Percentiles rank a stretch among this genome's conserved stretches.
These are phyloP conservation scores for Aspergillus persii DNA, from an alignment of 2,329 filamentous ascomycete species.

Conservation along the genomic window DNA sequence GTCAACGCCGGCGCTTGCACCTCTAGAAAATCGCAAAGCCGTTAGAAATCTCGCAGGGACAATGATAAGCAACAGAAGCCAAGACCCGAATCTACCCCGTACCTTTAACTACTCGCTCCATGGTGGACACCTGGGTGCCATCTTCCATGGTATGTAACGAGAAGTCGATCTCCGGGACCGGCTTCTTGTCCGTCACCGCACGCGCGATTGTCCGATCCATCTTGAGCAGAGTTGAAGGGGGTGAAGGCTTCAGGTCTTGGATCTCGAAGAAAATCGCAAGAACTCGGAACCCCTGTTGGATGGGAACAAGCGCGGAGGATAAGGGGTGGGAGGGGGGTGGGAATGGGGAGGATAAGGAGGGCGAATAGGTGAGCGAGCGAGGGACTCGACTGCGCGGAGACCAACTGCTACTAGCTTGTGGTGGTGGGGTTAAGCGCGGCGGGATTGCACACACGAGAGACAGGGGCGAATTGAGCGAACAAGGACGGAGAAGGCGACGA, in stretches of 20 bases:
- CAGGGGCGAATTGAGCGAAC: background rate
- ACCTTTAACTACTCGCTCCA: conserved; percentile 99
- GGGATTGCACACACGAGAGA: conserved; percentile 18
- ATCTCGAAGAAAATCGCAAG: conserved; percentile 11
- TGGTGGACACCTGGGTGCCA: conserved; percentile 88
- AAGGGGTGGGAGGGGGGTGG: background rate
- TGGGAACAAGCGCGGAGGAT: background rate
- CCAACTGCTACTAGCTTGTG: conserved; percentile 4
- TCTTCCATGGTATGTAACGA: conserved; percentile 98
- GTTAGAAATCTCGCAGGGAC: conserved; percentile 9
- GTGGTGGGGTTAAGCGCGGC: conserved; percentile 24
- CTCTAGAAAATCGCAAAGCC: conserved; percentile 55
- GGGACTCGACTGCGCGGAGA: conserved; percentile 10
- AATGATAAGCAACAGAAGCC: background rate
- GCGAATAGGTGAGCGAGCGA: conserved; percentile 7
- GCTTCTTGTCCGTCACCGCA: conserved; percentile 92
- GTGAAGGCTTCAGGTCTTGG: conserved; percentile 5
- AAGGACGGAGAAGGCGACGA: background rate
- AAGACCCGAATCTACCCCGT: conserved; percentile 27
- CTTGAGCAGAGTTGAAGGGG: conserved; percentile 18
- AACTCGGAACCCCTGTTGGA: conserved; percentile 11
- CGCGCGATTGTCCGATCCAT: conserved; percentile 64
- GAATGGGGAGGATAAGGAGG: conserved; percentile 6
- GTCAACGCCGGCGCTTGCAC: conserved; percentile 95
- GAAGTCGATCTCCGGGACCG: conserved; percentile 96